Evolutionary conservation across 306 rosid genomes (phyloP).

Genomic region (Nissolia schottii): DNA sequence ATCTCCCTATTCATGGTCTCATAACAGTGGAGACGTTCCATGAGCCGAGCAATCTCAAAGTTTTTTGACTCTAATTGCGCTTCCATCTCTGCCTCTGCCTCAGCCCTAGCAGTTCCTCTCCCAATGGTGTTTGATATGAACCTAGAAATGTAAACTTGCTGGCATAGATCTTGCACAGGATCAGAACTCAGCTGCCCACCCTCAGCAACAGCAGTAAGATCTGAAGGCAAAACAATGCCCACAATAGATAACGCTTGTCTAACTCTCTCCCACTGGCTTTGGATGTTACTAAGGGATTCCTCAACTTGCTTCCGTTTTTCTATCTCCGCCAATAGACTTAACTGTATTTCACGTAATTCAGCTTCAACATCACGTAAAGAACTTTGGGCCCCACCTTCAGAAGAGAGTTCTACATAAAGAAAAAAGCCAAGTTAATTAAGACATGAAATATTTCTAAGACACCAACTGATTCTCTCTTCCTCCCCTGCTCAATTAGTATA

Average conservation of each 20-base stretch:
- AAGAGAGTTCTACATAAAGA: conserved; percentile 60
- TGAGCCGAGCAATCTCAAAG: conserved; percentile 84
- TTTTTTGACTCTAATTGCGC: conserved; percentile 69
- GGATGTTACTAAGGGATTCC: conserved; percentile 62
- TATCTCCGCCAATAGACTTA: conserved; percentile 72
- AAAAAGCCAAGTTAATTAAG: conserved; percentile 24
- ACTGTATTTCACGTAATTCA: conserved; percentile 68
- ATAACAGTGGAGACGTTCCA: conserved; percentile 77
- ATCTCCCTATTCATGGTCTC: conserved; percentile 96
- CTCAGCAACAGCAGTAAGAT: conserved; percentile 35
- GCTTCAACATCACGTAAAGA: conserved; percentile 41
- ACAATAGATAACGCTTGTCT: conserved; percentile 55
- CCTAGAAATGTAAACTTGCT: conserved; percentile 78
- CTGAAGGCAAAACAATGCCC: conserved; percentile 69
- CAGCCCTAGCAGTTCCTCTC: conserved; percentile 80
- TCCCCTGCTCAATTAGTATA: not conserved
- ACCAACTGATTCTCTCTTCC: not conserved
- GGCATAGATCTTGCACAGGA: conserved; percentile 60
- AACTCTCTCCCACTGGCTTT: conserved; percentile 71
- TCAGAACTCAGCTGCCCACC: conserved; percentile 44
- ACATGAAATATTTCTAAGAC: conserved; percentile 10
- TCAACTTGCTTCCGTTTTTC: conserved; percentile 84
- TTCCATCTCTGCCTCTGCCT: conserved; percentile 79
- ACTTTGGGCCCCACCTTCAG: conserved; percentile 56
- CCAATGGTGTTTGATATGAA: conserved; percentile 77